Evolutionary conservation across 2,329 filamentous ascomycete species (phyloP), one percentile per base, ranked within the genome.

Genomic region (Hortaea werneckii): DNA sequence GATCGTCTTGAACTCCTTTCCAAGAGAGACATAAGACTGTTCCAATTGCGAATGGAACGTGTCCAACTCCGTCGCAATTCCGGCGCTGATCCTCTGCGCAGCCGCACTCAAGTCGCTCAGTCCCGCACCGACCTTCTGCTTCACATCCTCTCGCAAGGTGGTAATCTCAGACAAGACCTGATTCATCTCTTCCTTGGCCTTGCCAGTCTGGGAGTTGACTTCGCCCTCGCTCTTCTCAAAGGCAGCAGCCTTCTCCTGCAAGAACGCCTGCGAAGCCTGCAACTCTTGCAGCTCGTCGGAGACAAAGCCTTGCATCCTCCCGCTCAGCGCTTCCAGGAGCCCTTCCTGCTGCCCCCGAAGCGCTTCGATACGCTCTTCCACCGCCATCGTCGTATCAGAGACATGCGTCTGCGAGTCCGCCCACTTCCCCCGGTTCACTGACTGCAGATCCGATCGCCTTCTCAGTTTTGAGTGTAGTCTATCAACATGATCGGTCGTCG

Each of bases 101-200:
- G 89, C 87, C 8, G 77, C 77, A 2, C 88, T 88, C 20, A 96
- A 79, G 27, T 87, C 82, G 57, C 87, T 82, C 38, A 96, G 72
- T 6, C 89, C 90, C 59, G 88, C 82, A 2, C 87, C 86, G 41
- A 96, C 86, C 50, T 84, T 83, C 41, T 78, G 73, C 70, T 95
- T 95, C 43, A 96, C 87, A 44, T 86, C 82, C 62, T 95, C 85
- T 20, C 90, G 80, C 26, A 96, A 74, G n/a, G 78, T 80, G 62
- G 89, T 89, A 63, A 96, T 95, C 62, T 94, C 90, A 58, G 92
- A 86, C 7, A 98, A 74, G 1, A 95, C 83, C n/a, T 78, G 73
- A 56, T 95, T 89, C 85, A 95, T 88, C 46, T 89, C 84, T 41
- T 89, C 80, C 58, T 84, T 86, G 2, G 87, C 83, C 50, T 75